Percentiles rank a stretch among this genome's conserved stretches.
Evolutionary conservation across 2,329 filamentous ascomycete species (phyloP).

Genomic region (Trichoderma atrobrunneum): DNA sequence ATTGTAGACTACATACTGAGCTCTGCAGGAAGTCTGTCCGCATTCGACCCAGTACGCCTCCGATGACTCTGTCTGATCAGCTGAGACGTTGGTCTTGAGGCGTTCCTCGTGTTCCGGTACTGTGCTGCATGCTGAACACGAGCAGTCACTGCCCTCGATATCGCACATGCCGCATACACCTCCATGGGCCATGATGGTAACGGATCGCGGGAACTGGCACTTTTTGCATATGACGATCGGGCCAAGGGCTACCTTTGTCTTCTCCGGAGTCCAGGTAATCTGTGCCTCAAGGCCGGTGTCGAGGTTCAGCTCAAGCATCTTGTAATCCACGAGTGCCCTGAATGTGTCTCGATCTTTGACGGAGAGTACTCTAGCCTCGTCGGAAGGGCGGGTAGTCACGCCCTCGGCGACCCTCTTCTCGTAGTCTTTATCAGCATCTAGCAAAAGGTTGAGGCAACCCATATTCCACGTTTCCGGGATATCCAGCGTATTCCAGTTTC

Average conservation of each 20-base stretch:
- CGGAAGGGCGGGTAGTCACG: conserved; percentile 19
- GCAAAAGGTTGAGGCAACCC: conserved; percentile 43
- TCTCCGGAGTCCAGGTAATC: conserved; percentile 46
- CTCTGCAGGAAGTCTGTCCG: conserved; percentile 39
- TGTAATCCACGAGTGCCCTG: conserved; percentile 44
- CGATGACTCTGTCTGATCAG: conserved; percentile 32
- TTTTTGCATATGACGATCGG: conserved; percentile 39
- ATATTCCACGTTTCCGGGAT: conserved; percentile 50
- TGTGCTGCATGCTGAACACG: conserved; percentile 24
- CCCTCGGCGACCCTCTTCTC: conserved; percentile 28
- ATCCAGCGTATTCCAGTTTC: conserved; percentile 47
- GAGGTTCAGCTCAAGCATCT: conserved; percentile 46
- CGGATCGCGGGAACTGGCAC: conserved; percentile 47
- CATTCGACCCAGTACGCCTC: conserved; percentile 49
- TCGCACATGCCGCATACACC: conserved; percentile 43
- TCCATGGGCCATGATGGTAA: conserved; percentile 45
- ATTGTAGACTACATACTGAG: conserved; percentile 51
- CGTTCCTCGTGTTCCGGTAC: conserved; percentile 26
- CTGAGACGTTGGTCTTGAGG: conserved; percentile 31
- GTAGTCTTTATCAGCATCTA: conserved; percentile 44
- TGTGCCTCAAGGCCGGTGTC: conserved; percentile 42
- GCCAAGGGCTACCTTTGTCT: conserved; percentile 42
- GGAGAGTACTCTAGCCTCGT: conserved; percentile 31
- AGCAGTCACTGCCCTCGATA: conserved; percentile 21
- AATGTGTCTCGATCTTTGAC: conserved; percentile 42